phyloP scores from a whole-genome alignment of 1,139 yeast genomes.

The Candida buenavistaensis region DNA sequence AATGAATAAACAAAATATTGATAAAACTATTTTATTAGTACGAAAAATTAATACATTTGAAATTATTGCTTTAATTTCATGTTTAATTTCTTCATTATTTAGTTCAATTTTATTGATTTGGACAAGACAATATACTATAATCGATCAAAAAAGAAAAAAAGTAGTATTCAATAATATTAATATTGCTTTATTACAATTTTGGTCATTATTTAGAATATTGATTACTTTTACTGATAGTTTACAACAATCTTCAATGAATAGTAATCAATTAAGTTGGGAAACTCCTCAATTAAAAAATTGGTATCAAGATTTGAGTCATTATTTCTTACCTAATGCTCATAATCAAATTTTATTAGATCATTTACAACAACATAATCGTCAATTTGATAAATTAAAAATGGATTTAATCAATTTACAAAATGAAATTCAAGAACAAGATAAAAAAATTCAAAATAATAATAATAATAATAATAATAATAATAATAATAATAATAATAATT shows the following conservation, averaged over 20 bases:
- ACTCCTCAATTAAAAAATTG: slow-evolving; percentile 11
- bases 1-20: slow-evolving; percentile 13
- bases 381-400: slow-evolving; percentile 14
- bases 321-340: slow-evolving; percentile 14
- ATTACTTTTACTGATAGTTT: slow-evolving; percentile 14
- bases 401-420: slow-evolving; percentile 12
- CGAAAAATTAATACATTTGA: slow-evolving; percentile 22
- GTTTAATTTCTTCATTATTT: slow-evolving; percentile 24
- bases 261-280: slow-evolving; percentile 7
- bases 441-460: slow-evolving; percentile 1
- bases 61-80: slow-evolving; percentile 22
- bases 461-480: slow-evolving; percentile 4
- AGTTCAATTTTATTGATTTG: slow-evolving; percentile 27
- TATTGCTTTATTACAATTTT: slow-evolving; percentile 28
- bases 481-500: slow-evolving; percentile 8
- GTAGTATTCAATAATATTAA: slow-evolving; percentile 35
- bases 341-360: slow-evolving; percentile 14
- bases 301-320: slow-evolving; percentile 14
- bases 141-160: slow-evolving; percentile 27
- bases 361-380: slow-evolving; percentile 13
- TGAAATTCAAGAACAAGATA: slow-evolving; percentile 6
- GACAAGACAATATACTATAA: slow-evolving; percentile 26
- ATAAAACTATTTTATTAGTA: slow-evolving; percentile 13
- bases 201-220: slow-evolving; percentile 28
- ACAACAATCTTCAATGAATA: slow-evolving; percentile 13